These are phyloP conservation scores for Globisporangium cylindrosporum DNA, from an alignment of 352 stramenopile species.

Conservation along the genomic window DNA sequence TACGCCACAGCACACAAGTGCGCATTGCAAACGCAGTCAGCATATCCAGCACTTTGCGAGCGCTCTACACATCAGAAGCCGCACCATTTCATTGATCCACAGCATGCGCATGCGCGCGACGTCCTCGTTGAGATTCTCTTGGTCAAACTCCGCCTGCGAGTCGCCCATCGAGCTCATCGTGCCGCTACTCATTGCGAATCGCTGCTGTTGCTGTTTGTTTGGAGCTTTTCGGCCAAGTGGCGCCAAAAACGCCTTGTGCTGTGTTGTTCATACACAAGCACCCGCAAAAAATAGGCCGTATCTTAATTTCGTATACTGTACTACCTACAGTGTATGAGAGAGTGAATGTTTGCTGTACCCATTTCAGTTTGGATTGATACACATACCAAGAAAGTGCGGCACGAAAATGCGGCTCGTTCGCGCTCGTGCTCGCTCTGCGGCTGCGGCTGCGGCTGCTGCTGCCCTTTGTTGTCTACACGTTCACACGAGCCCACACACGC, in stretches of 20 bases:
- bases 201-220: neutral
- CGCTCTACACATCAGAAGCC: neutral
- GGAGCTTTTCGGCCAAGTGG: neutral
- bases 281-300: neutral
- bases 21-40: neutral
- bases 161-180: conserved; percentile 16
- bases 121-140: conserved; percentile 81
- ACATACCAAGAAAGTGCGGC: neutral
- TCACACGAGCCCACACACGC: neutral
- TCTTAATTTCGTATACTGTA: neutral
- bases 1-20: no score
- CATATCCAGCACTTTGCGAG: no score
- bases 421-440: neutral
- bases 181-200: conserved; percentile 8
- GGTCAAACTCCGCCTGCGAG: conserved; percentile 44
- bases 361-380: neutral
- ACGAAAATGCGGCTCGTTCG: neutral
- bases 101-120: conserved; percentile 60
- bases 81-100: conserved; percentile 85
- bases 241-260: neutral
- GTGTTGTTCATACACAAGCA: neutral
- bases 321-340: neutral
- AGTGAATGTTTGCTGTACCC: neutral
- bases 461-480: neutral
- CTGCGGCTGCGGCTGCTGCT: neutral